Conservation (phyloP, 176 grass and related monocot species). For the Phoenix roebelenii region DNA sequence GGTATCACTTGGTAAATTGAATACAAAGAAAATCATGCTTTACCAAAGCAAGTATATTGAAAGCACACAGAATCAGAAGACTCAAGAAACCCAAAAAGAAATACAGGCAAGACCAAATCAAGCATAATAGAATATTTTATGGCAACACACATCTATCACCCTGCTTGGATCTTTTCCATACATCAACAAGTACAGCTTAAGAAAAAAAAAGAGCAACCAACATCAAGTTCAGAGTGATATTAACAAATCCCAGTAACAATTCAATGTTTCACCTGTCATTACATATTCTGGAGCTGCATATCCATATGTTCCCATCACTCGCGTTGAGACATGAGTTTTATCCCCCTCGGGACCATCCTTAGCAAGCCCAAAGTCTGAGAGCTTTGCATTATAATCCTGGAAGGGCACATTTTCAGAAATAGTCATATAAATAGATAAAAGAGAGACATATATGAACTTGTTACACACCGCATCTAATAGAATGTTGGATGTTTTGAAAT, state of each 20-base stretch:
- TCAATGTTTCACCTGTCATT: constrained; percentile 64
- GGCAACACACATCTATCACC: no score
- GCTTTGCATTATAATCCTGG: constrained; percentile 94
- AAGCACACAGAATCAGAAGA: no score
- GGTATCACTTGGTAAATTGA: no score
- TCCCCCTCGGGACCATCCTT: constrained; percentile 99
- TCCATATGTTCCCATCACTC: constrained; percentile 97
- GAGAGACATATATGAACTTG: constrained; percentile 4
- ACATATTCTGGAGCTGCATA: constrained; percentile 98
- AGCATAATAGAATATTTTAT: not conserved
- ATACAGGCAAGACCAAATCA: constrained; percentile 10
- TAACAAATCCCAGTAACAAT: not conserved
- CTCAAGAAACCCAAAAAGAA: not conserved
- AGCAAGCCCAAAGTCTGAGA: constrained; percentile 98
- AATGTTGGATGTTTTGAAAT: constrained; percentile 99
- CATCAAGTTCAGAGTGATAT: not conserved
- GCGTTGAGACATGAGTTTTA: constrained; percentile 96
- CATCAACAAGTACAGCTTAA: not conserved
- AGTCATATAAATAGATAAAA: not conserved
- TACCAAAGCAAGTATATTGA: no score
- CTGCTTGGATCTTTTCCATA: no score
- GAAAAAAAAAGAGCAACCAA: not conserved
- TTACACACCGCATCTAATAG: constrained; percentile 67
- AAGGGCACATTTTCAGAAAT: constrained; percentile 25
- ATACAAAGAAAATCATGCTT: no score